Evolutionary conservation across 2,329 filamentous ascomycete species (phyloP).

Genomic region (Rutstroemia sp.): DNA sequence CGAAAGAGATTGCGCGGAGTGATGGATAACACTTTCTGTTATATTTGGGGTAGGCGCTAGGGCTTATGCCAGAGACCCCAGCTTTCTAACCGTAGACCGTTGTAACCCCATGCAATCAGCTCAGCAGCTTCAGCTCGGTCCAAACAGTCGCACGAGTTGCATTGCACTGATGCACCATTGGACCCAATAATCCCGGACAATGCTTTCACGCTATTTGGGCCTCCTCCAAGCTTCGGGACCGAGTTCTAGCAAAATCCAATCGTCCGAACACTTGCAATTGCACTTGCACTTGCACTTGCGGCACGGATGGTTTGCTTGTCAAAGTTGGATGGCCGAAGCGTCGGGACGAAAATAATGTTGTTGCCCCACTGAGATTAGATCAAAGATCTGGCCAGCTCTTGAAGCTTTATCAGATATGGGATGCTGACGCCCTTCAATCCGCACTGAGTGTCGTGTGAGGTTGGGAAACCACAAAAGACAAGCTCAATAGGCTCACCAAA

Average conservation of each 20-base stretch:
- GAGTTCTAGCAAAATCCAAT: background rate
- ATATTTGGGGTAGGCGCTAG: constrained; percentile 5
- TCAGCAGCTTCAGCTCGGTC: background rate
- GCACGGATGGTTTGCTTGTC: background rate
- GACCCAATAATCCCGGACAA: background rate
- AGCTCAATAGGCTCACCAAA: too few relatives aligned
- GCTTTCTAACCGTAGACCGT: background rate
- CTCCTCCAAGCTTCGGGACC: background rate
- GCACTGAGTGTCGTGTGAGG: too few relatives aligned
- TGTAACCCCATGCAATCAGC: background rate
- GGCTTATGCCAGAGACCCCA: background rate
- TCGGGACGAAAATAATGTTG: too few relatives aligned
- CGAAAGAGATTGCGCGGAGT: background rate
- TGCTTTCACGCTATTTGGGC: background rate
- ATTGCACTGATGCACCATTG: background rate
- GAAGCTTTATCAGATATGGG: too few relatives aligned
- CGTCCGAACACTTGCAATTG: background rate
- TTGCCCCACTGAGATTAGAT: too few relatives aligned
- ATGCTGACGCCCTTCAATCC: too few relatives aligned
- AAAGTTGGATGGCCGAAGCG: background rate
- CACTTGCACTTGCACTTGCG: background rate
- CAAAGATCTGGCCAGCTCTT: too few relatives aligned
- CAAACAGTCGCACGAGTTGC: background rate
- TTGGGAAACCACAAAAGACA: too few relatives aligned
- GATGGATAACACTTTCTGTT: background rate